These are phyloP conservation scores for Dalbergia cochinchinensis DNA, from an alignment of 306 rosid species.

Conservation along the genomic window DNA sequence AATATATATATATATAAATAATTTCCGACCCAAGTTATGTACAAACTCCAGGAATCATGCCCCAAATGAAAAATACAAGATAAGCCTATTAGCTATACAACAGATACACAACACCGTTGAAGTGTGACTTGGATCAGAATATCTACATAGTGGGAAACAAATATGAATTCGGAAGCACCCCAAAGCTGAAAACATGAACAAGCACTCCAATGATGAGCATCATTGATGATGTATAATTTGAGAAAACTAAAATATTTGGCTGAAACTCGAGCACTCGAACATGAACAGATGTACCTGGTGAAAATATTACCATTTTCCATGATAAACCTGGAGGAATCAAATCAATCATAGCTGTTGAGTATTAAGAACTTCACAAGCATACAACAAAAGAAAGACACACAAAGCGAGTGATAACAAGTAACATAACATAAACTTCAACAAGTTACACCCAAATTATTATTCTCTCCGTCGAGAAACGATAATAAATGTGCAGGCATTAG, in stretches of 20 bases:
- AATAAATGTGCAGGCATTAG: not conserved
- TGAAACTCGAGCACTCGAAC: conserved; percentile 45
- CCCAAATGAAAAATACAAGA: not conserved
- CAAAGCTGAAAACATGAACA: not conserved
- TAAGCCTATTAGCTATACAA: not conserved
- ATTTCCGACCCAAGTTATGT: conserved; percentile 17
- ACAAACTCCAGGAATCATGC: conserved; percentile 32
- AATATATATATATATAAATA: not conserved
- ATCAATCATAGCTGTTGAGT: conserved; percentile 13
- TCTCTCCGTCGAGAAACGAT: too few species aligned
- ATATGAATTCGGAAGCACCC: conserved; percentile 8
- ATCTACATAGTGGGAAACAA: conserved; percentile 23
- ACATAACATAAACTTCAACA: conserved; percentile 5
- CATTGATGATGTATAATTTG: conserved; percentile 4
- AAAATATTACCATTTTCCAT: conserved; percentile 49
- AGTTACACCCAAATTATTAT: too few species aligned
- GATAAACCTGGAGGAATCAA: conserved; percentile 70
- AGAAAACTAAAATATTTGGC: not conserved
- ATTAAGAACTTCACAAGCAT: conserved; percentile 31
- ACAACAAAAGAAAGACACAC: not conserved
- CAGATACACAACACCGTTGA: conserved; percentile 31
- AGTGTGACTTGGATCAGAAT: conserved; percentile 29
- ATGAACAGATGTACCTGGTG: conserved; percentile 33
- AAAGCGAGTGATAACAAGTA: conserved; percentile 14
- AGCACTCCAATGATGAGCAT: not conserved